These are phyloP conservation scores for Acacia confusa DNA, from an alignment of 306 rosid genomes.

Conservation along the genomic window DNA sequence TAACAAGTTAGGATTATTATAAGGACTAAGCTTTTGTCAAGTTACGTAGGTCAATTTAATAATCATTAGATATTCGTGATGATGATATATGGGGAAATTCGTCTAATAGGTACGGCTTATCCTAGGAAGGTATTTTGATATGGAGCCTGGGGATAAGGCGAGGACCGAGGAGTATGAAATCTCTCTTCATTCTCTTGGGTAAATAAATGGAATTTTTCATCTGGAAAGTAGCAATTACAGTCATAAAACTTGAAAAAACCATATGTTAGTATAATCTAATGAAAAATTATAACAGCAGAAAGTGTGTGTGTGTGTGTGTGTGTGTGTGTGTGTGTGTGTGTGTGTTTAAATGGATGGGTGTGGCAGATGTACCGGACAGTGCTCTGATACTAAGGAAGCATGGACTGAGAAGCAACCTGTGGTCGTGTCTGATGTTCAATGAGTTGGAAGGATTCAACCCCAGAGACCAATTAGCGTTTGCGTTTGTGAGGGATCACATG, in stretches of 20 bases:
- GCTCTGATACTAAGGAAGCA: constrained; percentile 82
- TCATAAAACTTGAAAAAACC: background rate
- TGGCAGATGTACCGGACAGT: constrained; percentile 93
- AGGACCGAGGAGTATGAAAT: background rate
- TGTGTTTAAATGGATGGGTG: constrained; percentile 5
- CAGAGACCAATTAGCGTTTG: constrained; percentile 90
- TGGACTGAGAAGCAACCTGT: constrained; percentile 59
- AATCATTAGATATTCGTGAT: background rate
- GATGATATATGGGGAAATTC: background rate
- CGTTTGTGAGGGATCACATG: constrained; percentile 85
- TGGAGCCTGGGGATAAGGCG: background rate
- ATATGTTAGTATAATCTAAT: background rate
- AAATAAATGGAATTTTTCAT: background rate
- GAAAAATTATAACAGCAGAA: too few relatives aligned
- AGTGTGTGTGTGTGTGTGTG: too few relatives aligned
- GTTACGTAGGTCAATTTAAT: background rate
- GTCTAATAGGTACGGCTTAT: background rate
- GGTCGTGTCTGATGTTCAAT: constrained; percentile 83
- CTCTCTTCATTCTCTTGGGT: background rate
- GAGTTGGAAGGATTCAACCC: constrained; percentile 94
- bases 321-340: too few relatives aligned
- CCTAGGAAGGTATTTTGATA: background rate
- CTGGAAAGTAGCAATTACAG: background rate
- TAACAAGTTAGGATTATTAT: background rate
- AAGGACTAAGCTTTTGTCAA: background rate